Evolutionary conservation across 2,329 filamentous ascomycete genomes (phyloP).

Genomic region (Chaetomiaceae sp.): DNA sequence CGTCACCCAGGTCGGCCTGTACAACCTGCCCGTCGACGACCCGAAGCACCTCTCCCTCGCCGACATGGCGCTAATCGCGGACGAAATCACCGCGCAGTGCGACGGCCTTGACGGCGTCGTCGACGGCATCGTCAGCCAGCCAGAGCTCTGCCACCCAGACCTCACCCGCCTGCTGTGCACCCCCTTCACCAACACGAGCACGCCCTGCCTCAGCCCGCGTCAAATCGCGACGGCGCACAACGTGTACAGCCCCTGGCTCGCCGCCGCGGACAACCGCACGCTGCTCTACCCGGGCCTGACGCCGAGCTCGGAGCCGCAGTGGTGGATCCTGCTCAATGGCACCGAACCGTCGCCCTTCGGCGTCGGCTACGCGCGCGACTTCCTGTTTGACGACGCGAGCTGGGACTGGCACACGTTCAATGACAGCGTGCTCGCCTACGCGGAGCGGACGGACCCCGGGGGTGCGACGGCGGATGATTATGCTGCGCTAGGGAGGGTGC

Average conservation of each 20-base stretch:
- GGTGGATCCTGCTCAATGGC: slow-evolving; percentile 18
- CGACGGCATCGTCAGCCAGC: slow-evolving; percentile 42
- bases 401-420: slow-evolving; percentile 29
- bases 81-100: slow-evolving; percentile 40
- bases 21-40: slow-evolving; percentile 38
- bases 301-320: slow-evolving; percentile 38
- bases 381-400: slow-evolving; percentile 25
- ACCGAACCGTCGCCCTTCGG: slow-evolving; percentile 21
- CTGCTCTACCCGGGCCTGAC: slow-evolving; percentile 33
- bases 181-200: slow-evolving; percentile 10
- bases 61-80: slow-evolving; percentile 32
- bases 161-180: slow-evolving; percentile 34
- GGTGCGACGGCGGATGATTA: slow-evolving; percentile 27
- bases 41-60: slow-evolving; percentile 37
- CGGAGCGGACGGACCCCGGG: slow-evolving; percentile 26
- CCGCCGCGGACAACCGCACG: slow-evolving; percentile 15
- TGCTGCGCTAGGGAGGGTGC: slow-evolving; percentile 27
- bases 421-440: slow-evolving; percentile 23
- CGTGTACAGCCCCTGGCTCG: slow-evolving; percentile 26
- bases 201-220: slow-evolving; percentile 33
- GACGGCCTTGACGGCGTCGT: slow-evolving; percentile 42
- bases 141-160: slow-evolving; percentile 36
- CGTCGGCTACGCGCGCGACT: slow-evolving; percentile 25
- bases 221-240: slow-evolving; percentile 33
- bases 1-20: slow-evolving; percentile 34